A percentile compares a stretch with the other conserved stretches of the same genome.
phyloP scores from a whole-genome alignment of 495 filamentous ascomycete species.

The Aspergillus diversus region DNA sequence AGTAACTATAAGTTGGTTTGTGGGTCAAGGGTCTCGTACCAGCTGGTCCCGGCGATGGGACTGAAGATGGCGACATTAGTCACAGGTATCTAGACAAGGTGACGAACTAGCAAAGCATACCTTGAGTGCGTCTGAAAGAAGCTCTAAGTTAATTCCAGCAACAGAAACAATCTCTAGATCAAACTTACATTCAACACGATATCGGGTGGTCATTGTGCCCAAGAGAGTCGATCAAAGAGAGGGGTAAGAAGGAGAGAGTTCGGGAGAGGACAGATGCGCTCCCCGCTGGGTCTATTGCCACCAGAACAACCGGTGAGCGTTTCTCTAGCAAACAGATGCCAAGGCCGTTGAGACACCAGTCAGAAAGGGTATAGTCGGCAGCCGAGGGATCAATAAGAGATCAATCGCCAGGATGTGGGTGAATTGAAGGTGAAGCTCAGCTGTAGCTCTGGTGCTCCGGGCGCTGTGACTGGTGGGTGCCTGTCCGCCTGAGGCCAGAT shows the following conservation, averaged over 20 bases:
- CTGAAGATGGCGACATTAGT: slow-evolving; percentile 38
- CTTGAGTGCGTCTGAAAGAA: slow-evolving; percentile 75
- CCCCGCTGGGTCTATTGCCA: background rate
- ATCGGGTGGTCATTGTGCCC: slow-evolving; percentile 79
- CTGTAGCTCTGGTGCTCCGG: background rate
- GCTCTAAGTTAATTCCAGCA: slow-evolving; percentile 26
- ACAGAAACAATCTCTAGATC: slow-evolving; percentile 1
- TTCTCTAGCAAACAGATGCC: background rate
- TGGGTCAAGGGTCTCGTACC: slow-evolving; percentile 46
- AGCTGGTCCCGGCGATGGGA: slow-evolving; percentile 86
- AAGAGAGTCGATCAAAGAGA: background rate
- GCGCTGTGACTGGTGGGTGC: slow-evolving; percentile 4
- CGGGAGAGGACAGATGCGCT: background rate
- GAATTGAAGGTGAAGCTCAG: background rate
- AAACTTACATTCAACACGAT: slow-evolving; percentile 82
- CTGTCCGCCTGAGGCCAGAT: slow-evolving; percentile 14
- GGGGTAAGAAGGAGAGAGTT: background rate
- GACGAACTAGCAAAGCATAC: slow-evolving; percentile 32
- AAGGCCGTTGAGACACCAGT: background rate
- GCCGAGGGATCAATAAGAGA: background rate
- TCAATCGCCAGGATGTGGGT: background rate
- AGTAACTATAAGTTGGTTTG: background rate
- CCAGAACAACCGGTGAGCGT: background rate
- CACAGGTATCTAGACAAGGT: slow-evolving; percentile 15
- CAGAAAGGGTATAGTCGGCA: background rate